Conservation (phyloP, 345 rosid species). For the Brassica nigra region DNA sequence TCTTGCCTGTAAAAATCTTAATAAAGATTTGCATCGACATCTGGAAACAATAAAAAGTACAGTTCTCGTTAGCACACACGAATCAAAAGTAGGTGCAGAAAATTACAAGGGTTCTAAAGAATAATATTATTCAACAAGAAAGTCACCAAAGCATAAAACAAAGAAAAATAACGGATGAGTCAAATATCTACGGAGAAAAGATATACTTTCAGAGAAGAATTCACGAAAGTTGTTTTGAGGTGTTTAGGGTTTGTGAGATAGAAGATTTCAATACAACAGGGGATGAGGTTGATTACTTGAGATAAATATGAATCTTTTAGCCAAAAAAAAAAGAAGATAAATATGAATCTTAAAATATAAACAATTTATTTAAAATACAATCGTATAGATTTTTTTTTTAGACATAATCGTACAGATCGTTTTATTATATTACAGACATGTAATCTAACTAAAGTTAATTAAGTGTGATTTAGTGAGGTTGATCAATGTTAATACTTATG, state of each 20-base stretch:
- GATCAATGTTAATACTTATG: no score
- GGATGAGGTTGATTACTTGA: neutral
- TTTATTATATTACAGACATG: neutral
- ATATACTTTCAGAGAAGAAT: neutral
- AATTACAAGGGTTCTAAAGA: neutral
- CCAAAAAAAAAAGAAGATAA: neutral
- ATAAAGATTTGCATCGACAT: neutral
- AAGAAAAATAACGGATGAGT: neutral
- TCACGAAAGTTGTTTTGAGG: neutral
- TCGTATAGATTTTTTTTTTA: neutral
- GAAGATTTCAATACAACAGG: neutral
- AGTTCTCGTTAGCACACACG: neutral
- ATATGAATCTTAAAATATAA: neutral
- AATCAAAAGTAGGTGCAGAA: neutral
- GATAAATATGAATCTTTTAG: neutral
- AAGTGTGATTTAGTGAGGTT: no score
- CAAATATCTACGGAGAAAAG: neutral
- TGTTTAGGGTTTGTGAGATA: neutral
- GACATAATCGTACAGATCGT: neutral
- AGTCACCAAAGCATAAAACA: neutral
- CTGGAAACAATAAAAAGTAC: neutral
- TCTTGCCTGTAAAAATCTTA: neutral
- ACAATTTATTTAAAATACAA: neutral
- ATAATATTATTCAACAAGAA: neutral
- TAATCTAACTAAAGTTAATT: neutral